These are phyloP conservation scores for Aspergillus sp. DNA, from an alignment of 2,329 filamentous ascomycete species.

Conservation along the genomic window DNA sequence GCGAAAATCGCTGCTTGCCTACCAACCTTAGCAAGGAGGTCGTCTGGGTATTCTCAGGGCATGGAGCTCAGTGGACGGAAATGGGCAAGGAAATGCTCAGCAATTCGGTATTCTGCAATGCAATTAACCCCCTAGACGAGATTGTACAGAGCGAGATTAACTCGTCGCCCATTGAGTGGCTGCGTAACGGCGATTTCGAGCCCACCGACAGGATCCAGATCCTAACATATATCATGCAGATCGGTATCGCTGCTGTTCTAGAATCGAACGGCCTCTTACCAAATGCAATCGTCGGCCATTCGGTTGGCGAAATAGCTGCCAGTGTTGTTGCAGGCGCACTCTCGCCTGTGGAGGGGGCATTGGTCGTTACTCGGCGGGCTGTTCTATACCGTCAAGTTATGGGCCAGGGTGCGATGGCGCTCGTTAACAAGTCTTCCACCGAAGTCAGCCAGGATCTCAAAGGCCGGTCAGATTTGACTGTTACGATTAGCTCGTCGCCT, in stretches of 20 bases:
- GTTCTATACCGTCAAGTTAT: conserved; percentile 31
- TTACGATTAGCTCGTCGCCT: conserved; percentile 14
- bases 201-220: conserved; percentile 13
- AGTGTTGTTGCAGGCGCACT: conserved; percentile 28
- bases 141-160: conserved; percentile 21
- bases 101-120: conserved; percentile 13
- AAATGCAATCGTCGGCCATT: conserved; percentile 43
- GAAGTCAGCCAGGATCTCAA: background rate
- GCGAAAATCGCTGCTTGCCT: background rate
- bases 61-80: conserved; percentile 43
- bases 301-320: conserved; percentile 45
- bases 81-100: conserved; percentile 41
- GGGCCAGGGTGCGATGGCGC: conserved; percentile 17
- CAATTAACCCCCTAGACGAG: conserved; percentile 28
- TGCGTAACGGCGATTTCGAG: conserved; percentile 6
- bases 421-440: conserved; percentile 1
- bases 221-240: conserved; percentile 36
- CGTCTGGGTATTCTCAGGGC: conserved; percentile 43
- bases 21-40: conserved; percentile 2
- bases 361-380: conserved; percentile 37
- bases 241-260: conserved; percentile 31
- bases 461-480: background rate
- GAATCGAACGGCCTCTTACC: conserved; percentile 31
- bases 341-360: conserved; percentile 32
- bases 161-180: conserved; percentile 1